Base-by-base conservation (phyloP, 2,329 filamentous ascomycete species). In the Nemania sp. region DNA sequence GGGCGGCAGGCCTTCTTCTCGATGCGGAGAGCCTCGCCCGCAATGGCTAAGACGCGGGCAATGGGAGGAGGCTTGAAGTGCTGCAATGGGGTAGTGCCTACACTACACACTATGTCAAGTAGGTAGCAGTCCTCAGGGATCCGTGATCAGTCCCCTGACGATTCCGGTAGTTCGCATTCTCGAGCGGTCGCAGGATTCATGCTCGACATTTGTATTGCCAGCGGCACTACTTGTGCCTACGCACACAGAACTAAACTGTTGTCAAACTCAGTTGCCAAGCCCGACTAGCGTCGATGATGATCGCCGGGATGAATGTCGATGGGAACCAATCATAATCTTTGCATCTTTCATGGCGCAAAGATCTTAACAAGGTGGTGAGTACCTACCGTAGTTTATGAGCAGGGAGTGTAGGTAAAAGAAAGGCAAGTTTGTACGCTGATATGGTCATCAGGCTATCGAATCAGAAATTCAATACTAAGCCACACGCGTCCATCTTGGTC, bases 161-260 rank as follows among this genome's bases (percentile, higher is more conserved):
- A 39, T 51, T 51, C 34, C 48, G 55, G 55, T 40, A 54, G 35
- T 48, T 55, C 18, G 55, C 40, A 42, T 40, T 29, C 29, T 54
- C 17, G 17, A 47, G 32, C 17, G 18, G 51, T 35, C 18, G 32
- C 11, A 59, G 51, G 46, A 55, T 59, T 59, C 50, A 55, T 52
- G 55, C 46, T 59, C 42, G 51, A 52, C 55, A 59, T 55, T 48
- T 37, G 20, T 17, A 17, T 17, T 59, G 55, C 55, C 57, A n/a
- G 11, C 35, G 35, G 35, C 11, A 12, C 35, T 7, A 11, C 35
- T 11, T 15, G 29, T 48, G 32, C 35, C 17, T 45, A 46, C 15
- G 46, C 21, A 45, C 54, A 51, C 39, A 40, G 29, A 46, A 13
- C 35, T 18, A 40, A 29, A 25, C 50, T 29, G 29, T 49, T 11